phyloP scores from a whole-genome alignment of 2,329 filamentous ascomycete genomes.

The Beauveria scarabaeidicola region DNA sequence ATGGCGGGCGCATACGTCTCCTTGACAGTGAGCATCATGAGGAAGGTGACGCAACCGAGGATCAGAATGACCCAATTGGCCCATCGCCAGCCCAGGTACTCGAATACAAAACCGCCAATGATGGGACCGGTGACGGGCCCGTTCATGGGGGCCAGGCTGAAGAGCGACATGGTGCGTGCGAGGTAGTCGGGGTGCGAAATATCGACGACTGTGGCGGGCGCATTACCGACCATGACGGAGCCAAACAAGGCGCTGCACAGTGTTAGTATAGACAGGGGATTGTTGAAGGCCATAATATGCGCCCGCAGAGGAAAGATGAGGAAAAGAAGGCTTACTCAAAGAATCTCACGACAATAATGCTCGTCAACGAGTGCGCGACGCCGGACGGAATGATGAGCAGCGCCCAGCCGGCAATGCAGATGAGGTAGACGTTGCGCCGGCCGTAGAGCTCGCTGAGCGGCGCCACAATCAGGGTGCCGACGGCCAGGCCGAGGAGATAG shows the following conservation, averaged over 20 bases:
- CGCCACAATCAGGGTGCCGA: slow-evolving; percentile 63
- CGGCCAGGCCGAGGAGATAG: slow-evolving; percentile 67
- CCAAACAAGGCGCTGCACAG: slow-evolving; percentile 39
- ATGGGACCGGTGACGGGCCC: slow-evolving; percentile 41
- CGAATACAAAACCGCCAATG: slow-evolving; percentile 61
- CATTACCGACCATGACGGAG: slow-evolving; percentile 73
- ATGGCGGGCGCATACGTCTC: slow-evolving; percentile 67
- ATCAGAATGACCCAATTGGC: slow-evolving; percentile 70
- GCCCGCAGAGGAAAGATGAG: neutral
- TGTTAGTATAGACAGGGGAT: neutral
- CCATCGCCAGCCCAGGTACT: slow-evolving; percentile 75
- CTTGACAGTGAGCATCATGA: slow-evolving; percentile 46
- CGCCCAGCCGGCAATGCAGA: slow-evolving; percentile 55
- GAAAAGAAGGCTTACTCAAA: slow-evolving; percentile 46
- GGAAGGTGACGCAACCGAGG: slow-evolving; percentile 49
- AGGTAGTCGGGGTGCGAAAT: slow-evolving; percentile 73
- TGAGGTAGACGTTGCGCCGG: slow-evolving; percentile 58
- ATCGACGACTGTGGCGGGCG: slow-evolving; percentile 75
- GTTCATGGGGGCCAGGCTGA: slow-evolving; percentile 78
- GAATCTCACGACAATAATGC: slow-evolving; percentile 65
- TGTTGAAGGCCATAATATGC: no score
- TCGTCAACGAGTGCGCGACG: slow-evolving; percentile 56
- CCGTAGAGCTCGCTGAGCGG: slow-evolving; percentile 66
- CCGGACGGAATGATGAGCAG: slow-evolving; percentile 65
- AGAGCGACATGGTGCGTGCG: slow-evolving; percentile 74